phyloP scores from a whole-genome alignment of 2,329 filamentous ascomycete species.

The Cordyceps javanica region DNA sequence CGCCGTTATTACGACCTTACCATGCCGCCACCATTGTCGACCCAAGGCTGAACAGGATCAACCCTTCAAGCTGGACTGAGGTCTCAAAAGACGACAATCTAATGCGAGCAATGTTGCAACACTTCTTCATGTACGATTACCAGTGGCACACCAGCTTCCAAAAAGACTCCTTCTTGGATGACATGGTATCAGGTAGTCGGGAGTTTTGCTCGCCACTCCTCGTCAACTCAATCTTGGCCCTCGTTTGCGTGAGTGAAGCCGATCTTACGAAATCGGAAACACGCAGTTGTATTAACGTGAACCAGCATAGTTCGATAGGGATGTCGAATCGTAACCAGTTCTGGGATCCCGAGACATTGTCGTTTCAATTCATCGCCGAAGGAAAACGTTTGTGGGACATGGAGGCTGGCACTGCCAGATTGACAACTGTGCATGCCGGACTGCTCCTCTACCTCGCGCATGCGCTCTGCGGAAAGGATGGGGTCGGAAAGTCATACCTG shows the following conservation, averaged over 20 bases:
- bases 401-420: slow-evolving; percentile 20
- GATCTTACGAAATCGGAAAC: slow-evolving; percentile 14
- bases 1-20: slow-evolving; percentile 15
- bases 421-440: slow-evolving; percentile 32
- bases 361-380: slow-evolving; percentile 32
- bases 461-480: slow-evolving; percentile 28
- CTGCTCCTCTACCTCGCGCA: slow-evolving; percentile 26
- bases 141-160: slow-evolving; percentile 30
- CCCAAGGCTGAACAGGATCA: slow-evolving; percentile 23
- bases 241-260: slow-evolving; percentile 33
- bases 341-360: slow-evolving; percentile 29
- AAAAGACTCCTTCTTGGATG: slow-evolving; percentile 34
- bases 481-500: slow-evolving; percentile 29
- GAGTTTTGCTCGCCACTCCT: slow-evolving; percentile 35
- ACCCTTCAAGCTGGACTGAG: slow-evolving; percentile 30
- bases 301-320: not conserved
- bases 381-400: slow-evolving; percentile 33
- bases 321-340: slow-evolving; percentile 26
- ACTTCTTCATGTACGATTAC: slow-evolving; percentile 28
- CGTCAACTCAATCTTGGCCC: slow-evolving; percentile 30
- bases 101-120: slow-evolving; percentile 25
- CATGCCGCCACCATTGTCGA: slow-evolving; percentile 30
- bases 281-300: not conserved
- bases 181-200: slow-evolving; percentile 24
- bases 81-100: slow-evolving; percentile 29